A percentile compares a stretch with the other conserved stretches of the same genome.
phyloP scores from a whole-genome alignment of 768 basidiomycete genomes.

The Lepiota subincarnata region DNA sequence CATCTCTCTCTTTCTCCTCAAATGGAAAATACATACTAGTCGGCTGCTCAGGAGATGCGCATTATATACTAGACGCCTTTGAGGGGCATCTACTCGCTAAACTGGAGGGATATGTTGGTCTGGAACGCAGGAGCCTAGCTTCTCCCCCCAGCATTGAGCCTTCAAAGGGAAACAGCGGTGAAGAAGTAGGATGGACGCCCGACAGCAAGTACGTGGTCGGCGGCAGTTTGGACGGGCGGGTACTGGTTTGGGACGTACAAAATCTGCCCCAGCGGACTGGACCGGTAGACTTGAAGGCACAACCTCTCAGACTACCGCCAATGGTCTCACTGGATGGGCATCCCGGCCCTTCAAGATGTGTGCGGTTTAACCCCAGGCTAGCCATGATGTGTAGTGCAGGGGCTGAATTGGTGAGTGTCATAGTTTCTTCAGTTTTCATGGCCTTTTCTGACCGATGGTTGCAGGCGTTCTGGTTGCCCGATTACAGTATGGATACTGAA shows the following conservation, averaged over 20 bases:
- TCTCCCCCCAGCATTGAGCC: conserved; percentile 59
- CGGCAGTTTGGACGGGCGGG: conserved; percentile 80
- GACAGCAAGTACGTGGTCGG: conserved; percentile 89
- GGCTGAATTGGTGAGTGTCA: conserved; percentile 63
- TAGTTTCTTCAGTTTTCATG: conserved; percentile 3
- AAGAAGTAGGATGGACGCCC: conserved; percentile 92
- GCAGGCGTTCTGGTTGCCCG: conserved; percentile 47
- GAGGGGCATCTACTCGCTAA: conserved; percentile 81
- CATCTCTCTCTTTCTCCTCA: conserved; percentile 85
- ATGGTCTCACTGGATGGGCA: conserved; percentile 66
- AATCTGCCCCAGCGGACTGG: conserved; percentile 50
- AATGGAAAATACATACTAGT: conserved; percentile 89
- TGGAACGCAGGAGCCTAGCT: conserved; percentile 64
- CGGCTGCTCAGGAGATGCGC: conserved; percentile 88
- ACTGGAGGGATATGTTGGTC: conserved; percentile 77
- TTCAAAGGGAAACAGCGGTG: conserved; percentile 78
- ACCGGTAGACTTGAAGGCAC: conserved; percentile 49
- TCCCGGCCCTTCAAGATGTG: conserved; percentile 78
- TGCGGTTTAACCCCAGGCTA: conserved; percentile 84
- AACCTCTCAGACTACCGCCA: conserved; percentile 42
- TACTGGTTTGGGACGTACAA: conserved; percentile 86
- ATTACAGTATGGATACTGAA: conserved; percentile 62
- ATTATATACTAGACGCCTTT: conserved; percentile 92
- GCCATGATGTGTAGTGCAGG: conserved; percentile 89
- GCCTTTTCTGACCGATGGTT: conserved; percentile 4